phyloP scores from a whole-genome alignment of 164 flowering plant species.

The Cinnamomum chago region DNA sequence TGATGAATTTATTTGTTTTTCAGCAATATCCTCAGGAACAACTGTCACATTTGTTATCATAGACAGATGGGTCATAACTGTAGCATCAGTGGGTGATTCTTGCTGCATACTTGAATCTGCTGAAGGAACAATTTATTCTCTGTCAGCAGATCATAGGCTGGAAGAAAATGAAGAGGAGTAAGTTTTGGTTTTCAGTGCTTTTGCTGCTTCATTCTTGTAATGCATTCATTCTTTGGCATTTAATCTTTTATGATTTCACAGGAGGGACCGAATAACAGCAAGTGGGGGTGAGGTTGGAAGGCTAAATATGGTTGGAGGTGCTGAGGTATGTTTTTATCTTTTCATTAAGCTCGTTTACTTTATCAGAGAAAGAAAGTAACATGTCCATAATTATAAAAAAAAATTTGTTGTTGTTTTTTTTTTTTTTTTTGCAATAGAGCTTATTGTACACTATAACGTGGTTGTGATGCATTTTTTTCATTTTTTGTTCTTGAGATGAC shows the following conservation, averaged over 20 bases:
- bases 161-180: constrained; percentile 90
- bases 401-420: no score
- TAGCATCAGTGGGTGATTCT: constrained; percentile 99
- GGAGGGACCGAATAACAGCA: constrained; percentile 81
- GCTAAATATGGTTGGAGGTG: constrained; percentile 84
- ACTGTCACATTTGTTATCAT: constrained; percentile 91
- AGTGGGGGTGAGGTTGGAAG: constrained; percentile 99
- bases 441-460: not conserved
- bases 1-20: constrained; percentile 5
- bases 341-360: not conserved
- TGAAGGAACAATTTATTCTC: constrained; percentile 70
- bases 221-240: not conserved
- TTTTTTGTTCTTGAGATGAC: not conserved
- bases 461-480: not conserved
- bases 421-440: not conserved
- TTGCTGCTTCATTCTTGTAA: no score
- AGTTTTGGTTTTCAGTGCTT: constrained; percentile 19
- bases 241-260: constrained; percentile 23
- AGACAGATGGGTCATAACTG: constrained; percentile 89
- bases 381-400: no score
- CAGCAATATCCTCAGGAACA: constrained; percentile 93
- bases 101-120: constrained; percentile 90
- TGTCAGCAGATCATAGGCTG: constrained; percentile 95
- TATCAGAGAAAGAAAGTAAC: not conserved
- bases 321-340: constrained; percentile 54